phyloP scores from a whole-genome alignment of 2,329 filamentous ascomycete species.

The Dactylellina leptospora region DNA sequence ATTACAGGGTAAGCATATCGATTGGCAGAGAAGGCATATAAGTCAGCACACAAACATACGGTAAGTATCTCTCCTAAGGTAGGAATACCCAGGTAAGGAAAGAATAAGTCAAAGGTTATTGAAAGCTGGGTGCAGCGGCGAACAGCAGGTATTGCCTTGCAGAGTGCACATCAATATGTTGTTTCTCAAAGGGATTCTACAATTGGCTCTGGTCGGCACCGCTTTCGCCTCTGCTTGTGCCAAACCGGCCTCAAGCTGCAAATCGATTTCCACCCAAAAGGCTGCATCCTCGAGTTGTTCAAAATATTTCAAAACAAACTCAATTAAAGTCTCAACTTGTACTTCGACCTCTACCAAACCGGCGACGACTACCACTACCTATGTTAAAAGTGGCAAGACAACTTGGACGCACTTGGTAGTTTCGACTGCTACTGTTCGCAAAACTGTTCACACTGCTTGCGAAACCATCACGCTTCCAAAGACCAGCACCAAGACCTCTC shows the following conservation, averaged over 20 bases:
- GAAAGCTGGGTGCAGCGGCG: too few relatives aligned
- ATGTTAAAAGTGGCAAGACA: slow-evolving; percentile 13
- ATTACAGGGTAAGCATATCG: too few relatives aligned
- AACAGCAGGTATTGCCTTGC: too few relatives aligned
- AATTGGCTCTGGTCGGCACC: not conserved
- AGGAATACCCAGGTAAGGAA: too few relatives aligned
- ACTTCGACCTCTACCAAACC: not conserved
- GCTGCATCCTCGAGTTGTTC: slow-evolving; percentile 12
- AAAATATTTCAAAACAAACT: not conserved
- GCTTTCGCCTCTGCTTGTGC: not conserved
- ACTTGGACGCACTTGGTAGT: slow-evolving; percentile 2
- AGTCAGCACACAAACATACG: too few relatives aligned
- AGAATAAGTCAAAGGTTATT: too few relatives aligned
- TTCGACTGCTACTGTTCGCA: not conserved
- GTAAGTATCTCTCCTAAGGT: too few relatives aligned
- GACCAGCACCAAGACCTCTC: not conserved
- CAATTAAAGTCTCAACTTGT: not conserved
- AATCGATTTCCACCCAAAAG: not conserved
- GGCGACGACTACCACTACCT: not conserved
- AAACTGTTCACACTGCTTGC: not conserved
- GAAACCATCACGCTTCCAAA: not conserved
- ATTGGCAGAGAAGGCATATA: too few relatives aligned
- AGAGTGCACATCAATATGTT: too few relatives aligned
- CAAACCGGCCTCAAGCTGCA: slow-evolving; percentile 12
- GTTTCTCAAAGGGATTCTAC: slow-evolving; percentile 2